Evolutionary conservation across 2,329 filamentous ascomycete genomes (phyloP).

Genomic region (Fusarium foetens): DNA sequence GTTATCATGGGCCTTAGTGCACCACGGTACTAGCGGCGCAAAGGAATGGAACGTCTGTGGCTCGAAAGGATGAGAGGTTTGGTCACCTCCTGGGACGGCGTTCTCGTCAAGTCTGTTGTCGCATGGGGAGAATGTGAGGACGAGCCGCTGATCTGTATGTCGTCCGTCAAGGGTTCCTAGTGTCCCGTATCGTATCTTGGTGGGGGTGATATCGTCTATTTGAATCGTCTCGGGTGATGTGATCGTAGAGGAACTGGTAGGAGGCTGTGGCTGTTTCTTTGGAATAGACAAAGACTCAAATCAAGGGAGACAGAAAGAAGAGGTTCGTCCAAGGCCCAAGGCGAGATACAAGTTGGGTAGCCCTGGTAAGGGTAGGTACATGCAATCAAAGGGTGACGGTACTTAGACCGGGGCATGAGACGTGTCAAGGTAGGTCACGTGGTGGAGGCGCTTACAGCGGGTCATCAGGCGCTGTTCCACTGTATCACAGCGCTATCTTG

Average conservation of each 20-base stretch:
- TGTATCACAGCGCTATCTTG: conserved; percentile 40
- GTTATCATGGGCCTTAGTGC: conserved; percentile 46
- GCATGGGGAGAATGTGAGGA: conserved; percentile 47
- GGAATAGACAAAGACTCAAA: conserved; percentile 32
- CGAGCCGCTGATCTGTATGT: conserved; percentile 41
- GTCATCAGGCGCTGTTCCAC: conserved; percentile 37
- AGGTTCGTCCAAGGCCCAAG: conserved; percentile 40
- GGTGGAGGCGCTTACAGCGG: conserved; percentile 33
- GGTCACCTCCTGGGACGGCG: conserved; percentile 49
- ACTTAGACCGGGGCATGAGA: conserved; percentile 41
- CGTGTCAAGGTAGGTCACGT: conserved; percentile 41
- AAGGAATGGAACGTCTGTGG: conserved; percentile 31
- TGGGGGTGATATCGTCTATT: conserved; percentile 20
- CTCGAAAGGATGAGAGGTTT: conserved; percentile 42
- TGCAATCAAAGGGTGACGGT: conserved; percentile 43
- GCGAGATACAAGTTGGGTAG: conserved; percentile 41
- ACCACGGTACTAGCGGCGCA: conserved; percentile 42
- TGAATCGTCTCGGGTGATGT: conserved; percentile 9
- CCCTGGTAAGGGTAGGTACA: conserved; percentile 39
- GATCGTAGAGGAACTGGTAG: conserved; percentile 13
- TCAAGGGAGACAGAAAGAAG: conserved; percentile 37
- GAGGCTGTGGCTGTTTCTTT: conserved; percentile 17
- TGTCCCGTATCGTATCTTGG: conserved; percentile 16
- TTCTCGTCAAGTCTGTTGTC: conserved; percentile 48
- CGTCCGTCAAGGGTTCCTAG: conserved; percentile 41